A percentile compares a stretch with the other conserved stretches of the same genome.
Evolutionary conservation across 2,329 filamentous ascomycete genomes (phyloP).

Genomic region (Fusarium sambucinum): DNA sequence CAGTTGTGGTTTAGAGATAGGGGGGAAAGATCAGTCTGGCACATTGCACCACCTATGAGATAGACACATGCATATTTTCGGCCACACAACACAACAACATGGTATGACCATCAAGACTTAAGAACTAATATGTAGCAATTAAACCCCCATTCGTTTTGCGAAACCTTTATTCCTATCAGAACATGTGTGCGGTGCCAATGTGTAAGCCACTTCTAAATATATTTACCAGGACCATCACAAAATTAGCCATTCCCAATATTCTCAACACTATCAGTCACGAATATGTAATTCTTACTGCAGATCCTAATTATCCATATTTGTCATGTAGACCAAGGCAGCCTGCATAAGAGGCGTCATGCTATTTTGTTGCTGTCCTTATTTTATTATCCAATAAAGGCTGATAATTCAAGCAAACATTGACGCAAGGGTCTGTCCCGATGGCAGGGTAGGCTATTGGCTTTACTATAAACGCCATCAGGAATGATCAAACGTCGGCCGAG

Average conservation of each 20-base stretch:
- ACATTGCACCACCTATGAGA: background rate
- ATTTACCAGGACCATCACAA: background rate
- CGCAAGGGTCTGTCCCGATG: constrained; percentile 15
- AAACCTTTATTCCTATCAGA: background rate
- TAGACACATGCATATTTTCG: background rate
- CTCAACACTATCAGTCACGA: background rate
- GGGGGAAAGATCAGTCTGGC: background rate
- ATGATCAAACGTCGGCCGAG: constrained; percentile 21
- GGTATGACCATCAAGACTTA: background rate
- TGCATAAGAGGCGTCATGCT: constrained; percentile 21
- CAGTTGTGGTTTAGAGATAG: background rate
- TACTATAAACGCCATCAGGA: background rate
- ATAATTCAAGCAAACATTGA: constrained; percentile 23
- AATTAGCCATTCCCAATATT: background rate
- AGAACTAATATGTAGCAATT: background rate
- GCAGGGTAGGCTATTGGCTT: constrained; percentile 21
- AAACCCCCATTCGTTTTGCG: background rate
- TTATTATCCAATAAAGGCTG: constrained; percentile 11
- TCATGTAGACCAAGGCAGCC: background rate
- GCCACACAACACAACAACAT: background rate
- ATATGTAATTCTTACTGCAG: background rate
- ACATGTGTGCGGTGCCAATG: background rate
- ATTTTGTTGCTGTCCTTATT: constrained; percentile 8
- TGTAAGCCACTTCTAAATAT: constrained; percentile 10
- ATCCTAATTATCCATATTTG: background rate